These are phyloP conservation scores for Pluteus cervinus DNA, from an alignment of 768 basidiomycete genomes.

Conservation along the genomic window DNA sequence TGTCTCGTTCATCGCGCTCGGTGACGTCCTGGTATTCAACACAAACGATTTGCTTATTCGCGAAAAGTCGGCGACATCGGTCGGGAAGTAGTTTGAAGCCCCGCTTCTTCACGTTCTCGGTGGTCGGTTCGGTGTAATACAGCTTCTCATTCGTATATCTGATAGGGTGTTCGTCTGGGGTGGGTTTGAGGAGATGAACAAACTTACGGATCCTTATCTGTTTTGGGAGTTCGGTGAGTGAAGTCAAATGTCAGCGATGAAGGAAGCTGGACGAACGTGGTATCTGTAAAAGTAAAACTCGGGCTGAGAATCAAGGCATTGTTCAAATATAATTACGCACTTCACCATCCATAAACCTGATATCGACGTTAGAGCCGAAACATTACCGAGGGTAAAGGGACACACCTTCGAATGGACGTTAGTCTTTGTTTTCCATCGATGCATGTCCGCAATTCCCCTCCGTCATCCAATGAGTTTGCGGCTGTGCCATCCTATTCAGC, in stretches of 20 bases:
- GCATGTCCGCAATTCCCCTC: constrained; percentile 58
- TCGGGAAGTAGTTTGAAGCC: constrained; percentile 38
- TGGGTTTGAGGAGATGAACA: too few relatives aligned
- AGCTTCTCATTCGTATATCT: constrained; percentile 32
- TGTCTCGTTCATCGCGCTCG: constrained; percentile 55
- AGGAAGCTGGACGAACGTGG: constrained; percentile 33
- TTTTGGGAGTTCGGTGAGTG: background rate
- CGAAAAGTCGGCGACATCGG: constrained; percentile 51
- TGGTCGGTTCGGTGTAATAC: constrained; percentile 38
- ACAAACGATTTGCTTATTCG: constrained; percentile 74
- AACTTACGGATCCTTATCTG: constrained; percentile 50
- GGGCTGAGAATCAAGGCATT: constrained; percentile 3
- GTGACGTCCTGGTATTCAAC: constrained; percentile 66
- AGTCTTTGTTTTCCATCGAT: constrained; percentile 81
- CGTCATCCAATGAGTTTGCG: constrained; percentile 49
- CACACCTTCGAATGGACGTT: constrained; percentile 66
- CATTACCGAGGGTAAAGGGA: constrained; percentile 3
- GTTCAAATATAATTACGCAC: constrained; percentile 30
- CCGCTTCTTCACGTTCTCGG: constrained; percentile 11
- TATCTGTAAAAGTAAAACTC: constrained; percentile 32
- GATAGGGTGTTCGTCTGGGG: background rate
- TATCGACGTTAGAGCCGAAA: background rate
- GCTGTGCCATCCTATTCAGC: constrained; percentile 23
- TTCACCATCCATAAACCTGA: constrained; percentile 64
- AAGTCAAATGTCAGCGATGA: constrained; percentile 16